These are phyloP conservation scores for Stachybotrys echinatus DNA, from an alignment of 2,329 filamentous ascomycete genomes.

Conservation along the genomic window DNA sequence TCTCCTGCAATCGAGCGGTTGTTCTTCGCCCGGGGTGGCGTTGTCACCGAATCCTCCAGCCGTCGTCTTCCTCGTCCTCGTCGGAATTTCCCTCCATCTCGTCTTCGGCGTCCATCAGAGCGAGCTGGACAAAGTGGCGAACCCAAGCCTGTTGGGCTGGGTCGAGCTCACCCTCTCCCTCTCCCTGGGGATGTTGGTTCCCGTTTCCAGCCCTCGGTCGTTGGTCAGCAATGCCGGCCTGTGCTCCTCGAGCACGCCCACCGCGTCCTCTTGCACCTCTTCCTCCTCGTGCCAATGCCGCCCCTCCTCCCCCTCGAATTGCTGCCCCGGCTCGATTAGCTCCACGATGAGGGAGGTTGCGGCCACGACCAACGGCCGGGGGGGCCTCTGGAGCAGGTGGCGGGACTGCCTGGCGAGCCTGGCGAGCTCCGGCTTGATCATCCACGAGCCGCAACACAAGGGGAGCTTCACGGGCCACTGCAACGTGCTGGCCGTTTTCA, in stretches of 20 bases:
- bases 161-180: constrained; percentile 29
- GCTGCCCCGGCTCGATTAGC: not conserved
- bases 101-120: constrained; percentile 48
- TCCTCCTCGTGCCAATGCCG: constrained; percentile 15
- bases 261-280: constrained; percentile 16
- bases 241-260: constrained; percentile 16
- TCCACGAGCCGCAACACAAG: constrained; percentile 50
- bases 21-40: no score
- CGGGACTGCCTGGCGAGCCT: constrained; percentile 16
- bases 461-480: constrained; percentile 50
- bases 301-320: constrained; percentile 9
- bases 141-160: constrained; percentile 47
- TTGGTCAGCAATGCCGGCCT: not conserved
- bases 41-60: constrained; percentile 12
- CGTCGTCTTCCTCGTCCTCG: constrained; percentile 20
- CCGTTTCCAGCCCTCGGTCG: constrained; percentile 9
- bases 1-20: no score
- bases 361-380: constrained; percentile 18
- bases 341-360: constrained; percentile 9
- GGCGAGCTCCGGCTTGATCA: constrained; percentile 23
- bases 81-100: constrained; percentile 37
- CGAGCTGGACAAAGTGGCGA: constrained; percentile 48
- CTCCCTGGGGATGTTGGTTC: constrained; percentile 8
- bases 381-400: constrained; percentile 24
- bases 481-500: constrained; percentile 26